phyloP scores from a whole-genome alignment of 2,329 filamentous ascomycete species.

The Alternaria sp. region DNA sequence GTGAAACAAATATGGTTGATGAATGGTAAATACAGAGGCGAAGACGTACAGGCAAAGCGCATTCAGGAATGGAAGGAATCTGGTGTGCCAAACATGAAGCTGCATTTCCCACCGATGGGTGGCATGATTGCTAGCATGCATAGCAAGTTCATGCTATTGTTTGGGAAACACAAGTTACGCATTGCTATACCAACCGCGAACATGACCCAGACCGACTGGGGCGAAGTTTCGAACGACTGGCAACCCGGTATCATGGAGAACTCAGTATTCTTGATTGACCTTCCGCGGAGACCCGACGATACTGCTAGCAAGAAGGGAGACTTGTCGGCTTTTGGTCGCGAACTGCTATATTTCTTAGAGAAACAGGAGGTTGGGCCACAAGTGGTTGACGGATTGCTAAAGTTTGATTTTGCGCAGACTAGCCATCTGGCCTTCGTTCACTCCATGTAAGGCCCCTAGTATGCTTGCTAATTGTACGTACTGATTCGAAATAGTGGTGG shows the following conservation, averaged over 20 bases:
- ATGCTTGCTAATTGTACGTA: neutral
- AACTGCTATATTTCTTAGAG: slow-evolving; percentile 74
- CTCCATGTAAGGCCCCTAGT: slow-evolving; percentile 70
- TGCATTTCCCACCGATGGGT: slow-evolving; percentile 85
- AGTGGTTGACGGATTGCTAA: slow-evolving; percentile 72
- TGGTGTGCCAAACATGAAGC: slow-evolving; percentile 62
- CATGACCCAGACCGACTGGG: slow-evolving; percentile 87
- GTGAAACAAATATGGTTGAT: slow-evolving; percentile 65
- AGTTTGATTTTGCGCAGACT: slow-evolving; percentile 84
- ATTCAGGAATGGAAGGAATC: slow-evolving; percentile 39
- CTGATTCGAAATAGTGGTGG: slow-evolving; percentile 43
- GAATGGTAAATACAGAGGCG: slow-evolving; percentile 60
- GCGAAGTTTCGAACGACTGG: slow-evolving; percentile 68
- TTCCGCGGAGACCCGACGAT: slow-evolving; percentile 66
- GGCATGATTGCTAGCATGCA: slow-evolving; percentile 81
- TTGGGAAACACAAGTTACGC: slow-evolving; percentile 75
- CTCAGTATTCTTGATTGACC: slow-evolving; percentile 88
- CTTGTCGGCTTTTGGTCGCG: slow-evolving; percentile 69
- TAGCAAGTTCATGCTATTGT: slow-evolving; percentile 92
- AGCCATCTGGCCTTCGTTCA: slow-evolving; percentile 80
- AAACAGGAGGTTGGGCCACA: slow-evolving; percentile 71
- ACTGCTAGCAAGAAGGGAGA: slow-evolving; percentile 36
- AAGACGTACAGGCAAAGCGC: slow-evolving; percentile 43
- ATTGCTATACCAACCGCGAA: slow-evolving; percentile 90
- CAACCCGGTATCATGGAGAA: slow-evolving; percentile 48